Conservation (phyloP, 176 grass and related monocot genomes). For the Musa itinerans region DNA sequence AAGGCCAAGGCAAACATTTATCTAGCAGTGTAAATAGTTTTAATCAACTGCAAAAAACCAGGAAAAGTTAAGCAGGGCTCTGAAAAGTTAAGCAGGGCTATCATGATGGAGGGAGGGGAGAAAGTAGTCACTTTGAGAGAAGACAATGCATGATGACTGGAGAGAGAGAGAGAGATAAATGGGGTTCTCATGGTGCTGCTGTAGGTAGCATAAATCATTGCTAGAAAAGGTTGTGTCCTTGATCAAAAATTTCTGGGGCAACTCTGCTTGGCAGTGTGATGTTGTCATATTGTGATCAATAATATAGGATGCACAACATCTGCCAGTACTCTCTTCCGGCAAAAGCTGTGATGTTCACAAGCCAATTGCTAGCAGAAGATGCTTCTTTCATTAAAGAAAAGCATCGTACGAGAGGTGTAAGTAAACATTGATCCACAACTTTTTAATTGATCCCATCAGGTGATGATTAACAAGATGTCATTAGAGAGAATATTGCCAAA, state of each 20-base stretch:
- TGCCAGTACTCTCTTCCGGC: neutral
- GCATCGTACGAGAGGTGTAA: no score
- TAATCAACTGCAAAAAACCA: neutral
- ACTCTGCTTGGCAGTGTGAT: neutral
- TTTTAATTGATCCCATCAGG: no score
- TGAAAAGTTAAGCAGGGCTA: neutral
- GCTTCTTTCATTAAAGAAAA: no score
- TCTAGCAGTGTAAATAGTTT: neutral
- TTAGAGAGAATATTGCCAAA: no score
- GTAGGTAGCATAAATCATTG: neutral
- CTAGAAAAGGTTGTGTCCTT: neutral
- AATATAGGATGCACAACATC: neutral
- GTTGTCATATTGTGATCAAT: neutral
- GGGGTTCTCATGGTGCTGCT: neutral
- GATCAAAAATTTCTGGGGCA: neutral
- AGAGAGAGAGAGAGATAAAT: neutral
- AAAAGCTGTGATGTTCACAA: no score
- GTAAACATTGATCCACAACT: no score
- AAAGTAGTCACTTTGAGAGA: neutral
- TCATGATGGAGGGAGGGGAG: neutral
- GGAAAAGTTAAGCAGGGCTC: neutral
- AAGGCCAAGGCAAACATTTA: neutral
- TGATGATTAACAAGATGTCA: no score
- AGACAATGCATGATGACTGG: neutral
- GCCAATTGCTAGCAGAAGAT: no score